Percentiles rank a stretch among this genome's conserved stretches.
These are phyloP conservation scores for Hippophae gyantsensis DNA, from an alignment of 306 rosid genomes.

Conservation along the genomic window DNA sequence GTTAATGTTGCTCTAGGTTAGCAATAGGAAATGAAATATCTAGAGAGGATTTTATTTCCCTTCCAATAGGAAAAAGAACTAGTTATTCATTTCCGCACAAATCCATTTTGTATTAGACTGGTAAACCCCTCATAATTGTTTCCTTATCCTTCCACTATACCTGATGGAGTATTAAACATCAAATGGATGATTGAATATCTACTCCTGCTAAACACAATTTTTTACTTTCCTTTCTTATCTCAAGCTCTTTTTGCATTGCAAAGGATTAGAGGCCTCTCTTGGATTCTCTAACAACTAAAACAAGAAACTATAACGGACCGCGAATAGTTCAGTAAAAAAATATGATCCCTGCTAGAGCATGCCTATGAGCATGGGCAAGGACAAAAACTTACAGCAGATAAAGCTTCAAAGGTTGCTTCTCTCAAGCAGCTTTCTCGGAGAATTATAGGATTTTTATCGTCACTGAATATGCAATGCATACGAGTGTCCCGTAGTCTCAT, in stretches of 20 bases:
- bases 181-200: not conserved
- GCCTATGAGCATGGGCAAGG: not conserved
- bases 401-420: slow-evolving; percentile 74
- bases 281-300: too few species aligned
- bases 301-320: too few species aligned
- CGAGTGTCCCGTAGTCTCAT: slow-evolving; percentile 94
- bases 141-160: not conserved
- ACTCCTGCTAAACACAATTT: not conserved
- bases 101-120: too few species aligned
- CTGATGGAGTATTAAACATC: not conserved
- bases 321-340: too few species aligned
- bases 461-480: slow-evolving; percentile 72
- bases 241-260: too few species aligned
- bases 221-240: not conserved
- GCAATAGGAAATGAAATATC: not conserved
- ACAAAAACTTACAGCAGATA: slow-evolving; percentile 61
- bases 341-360: slow-evolving; percentile 10
- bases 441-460: slow-evolving; percentile 40
- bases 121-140: not conserved
- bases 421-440: slow-evolving; percentile 94
- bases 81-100: too few species aligned
- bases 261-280: too few species aligned
- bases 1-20: not conserved
- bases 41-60: not conserved
- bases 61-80: too few species aligned